These are phyloP conservation scores for Tausonia pullulans DNA, from an alignment of 1,284 basidiomycete genomes.

Conservation along the genomic window DNA sequence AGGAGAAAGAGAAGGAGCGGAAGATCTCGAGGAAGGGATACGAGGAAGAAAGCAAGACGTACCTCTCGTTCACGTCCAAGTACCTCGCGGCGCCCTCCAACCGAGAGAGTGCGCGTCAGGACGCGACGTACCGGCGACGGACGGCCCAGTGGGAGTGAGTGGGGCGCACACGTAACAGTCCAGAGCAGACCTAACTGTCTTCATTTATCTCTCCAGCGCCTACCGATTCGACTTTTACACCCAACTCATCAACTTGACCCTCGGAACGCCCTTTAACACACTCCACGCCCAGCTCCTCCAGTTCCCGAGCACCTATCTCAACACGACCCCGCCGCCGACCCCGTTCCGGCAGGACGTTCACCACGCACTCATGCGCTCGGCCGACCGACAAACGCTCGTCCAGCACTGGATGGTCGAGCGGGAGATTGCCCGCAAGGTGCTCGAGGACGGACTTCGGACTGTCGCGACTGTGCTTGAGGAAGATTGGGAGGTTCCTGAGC, in stretches of 20 bases:
- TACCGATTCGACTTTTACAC: constrained; percentile 11
- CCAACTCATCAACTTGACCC: constrained; percentile 12
- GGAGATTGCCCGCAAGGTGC: not conserved
- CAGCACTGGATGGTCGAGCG: constrained; percentile 6
- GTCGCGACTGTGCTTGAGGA: constrained; percentile 7
- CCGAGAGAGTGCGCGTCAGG: not conserved
- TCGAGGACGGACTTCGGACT: not conserved
- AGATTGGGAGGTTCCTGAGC: not conserved
- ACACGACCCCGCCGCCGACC: not conserved
- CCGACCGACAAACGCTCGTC: constrained; percentile 4
- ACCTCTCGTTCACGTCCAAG: not conserved
- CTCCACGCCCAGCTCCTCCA: constrained; percentile 12
- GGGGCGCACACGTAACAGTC: not conserved
- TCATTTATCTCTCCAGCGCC: not conserved
- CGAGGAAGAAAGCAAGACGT: constrained; percentile 13
- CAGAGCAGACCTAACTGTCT: not conserved
- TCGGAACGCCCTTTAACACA: constrained; percentile 4
- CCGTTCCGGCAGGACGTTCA: constrained; percentile 1
- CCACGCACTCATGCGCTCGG: not conserved
- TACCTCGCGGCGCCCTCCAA: constrained; percentile 2
- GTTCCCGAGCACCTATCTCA: constrained; percentile 10
- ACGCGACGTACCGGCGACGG: constrained; percentile 1
- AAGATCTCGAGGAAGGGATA: constrained; percentile 5
- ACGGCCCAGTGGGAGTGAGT: constrained; percentile 11
- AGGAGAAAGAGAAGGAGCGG: constrained; percentile 12